Evolutionary conservation across 1,284 basidiomycete genomes (phyloP).

Genomic region (Anthracocystis walkeri): DNA sequence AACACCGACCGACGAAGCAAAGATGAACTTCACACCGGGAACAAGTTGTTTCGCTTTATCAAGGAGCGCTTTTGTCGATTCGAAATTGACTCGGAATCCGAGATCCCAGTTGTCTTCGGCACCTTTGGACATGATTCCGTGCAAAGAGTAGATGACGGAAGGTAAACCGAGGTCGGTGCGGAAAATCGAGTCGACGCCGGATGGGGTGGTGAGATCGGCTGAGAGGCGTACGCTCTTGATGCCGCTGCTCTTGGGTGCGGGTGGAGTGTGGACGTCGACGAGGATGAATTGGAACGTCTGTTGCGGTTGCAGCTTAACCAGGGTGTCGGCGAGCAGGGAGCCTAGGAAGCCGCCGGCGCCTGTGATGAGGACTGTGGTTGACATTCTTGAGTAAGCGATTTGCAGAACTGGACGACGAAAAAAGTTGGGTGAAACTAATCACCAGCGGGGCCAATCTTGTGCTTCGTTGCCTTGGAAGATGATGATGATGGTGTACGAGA

Average conservation of each 20-base stretch:
- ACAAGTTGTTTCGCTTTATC: conserved; percentile 31
- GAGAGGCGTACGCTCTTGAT: conserved; percentile 21
- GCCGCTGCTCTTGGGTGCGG: conserved; percentile 13
- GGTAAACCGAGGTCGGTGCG: conserved; percentile 38
- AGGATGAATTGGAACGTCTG: conserved; percentile 48
- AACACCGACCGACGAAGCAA: conserved; percentile 47
- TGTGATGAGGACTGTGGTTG: conserved; percentile 50
- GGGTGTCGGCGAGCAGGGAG: conserved; percentile 42
- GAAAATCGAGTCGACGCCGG: conserved; percentile 42
- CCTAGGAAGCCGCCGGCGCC: conserved; percentile 55
- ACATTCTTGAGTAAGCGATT: conserved; percentile 4
- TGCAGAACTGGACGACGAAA: background rate
- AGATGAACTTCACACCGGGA: conserved; percentile 37
- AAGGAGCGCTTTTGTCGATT: conserved; percentile 42
- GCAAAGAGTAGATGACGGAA: conserved; percentile 48
- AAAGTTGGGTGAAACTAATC: too few species aligned
- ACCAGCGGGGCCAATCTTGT: too few species aligned
- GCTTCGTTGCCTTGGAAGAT: background rate
- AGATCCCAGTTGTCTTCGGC: conserved; percentile 50
- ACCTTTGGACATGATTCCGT: conserved; percentile 58
- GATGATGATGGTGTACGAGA: conserved; percentile 4
- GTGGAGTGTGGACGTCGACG: conserved; percentile 39
- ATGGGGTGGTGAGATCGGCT: conserved; percentile 45
- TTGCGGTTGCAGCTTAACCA: conserved; percentile 30
- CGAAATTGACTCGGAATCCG: conserved; percentile 52